phyloP scores from a whole-genome alignment of 1,284 basidiomycete genomes.

The Austroboletus rostrupii region DNA sequence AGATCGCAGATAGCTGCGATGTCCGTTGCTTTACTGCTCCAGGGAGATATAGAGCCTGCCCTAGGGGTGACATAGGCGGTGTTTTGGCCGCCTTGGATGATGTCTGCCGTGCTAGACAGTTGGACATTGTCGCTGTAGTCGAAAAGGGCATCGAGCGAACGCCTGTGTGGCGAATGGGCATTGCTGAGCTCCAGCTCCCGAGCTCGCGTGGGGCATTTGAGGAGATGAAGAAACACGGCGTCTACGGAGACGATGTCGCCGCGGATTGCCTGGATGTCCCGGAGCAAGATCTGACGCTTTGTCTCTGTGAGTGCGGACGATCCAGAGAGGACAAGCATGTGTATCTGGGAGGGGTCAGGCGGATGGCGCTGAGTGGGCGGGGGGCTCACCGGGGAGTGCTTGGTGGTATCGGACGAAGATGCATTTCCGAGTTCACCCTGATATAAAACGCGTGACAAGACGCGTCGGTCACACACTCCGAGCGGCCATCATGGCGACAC shows the following conservation, averaged over 20 bases:
- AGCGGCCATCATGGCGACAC: slow-evolving; percentile 22
- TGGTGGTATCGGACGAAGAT: slow-evolving; percentile 3
- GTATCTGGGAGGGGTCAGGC: slow-evolving; percentile 11
- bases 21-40: slow-evolving; percentile 98
- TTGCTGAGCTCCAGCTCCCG: slow-evolving; percentile 50
- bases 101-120: slow-evolving; percentile 43
- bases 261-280: slow-evolving; percentile 52
- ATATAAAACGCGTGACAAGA: slow-evolving; percentile 21
- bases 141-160: slow-evolving; percentile 73
- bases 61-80: slow-evolving; percentile 78
- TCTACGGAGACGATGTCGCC: slow-evolving; percentile 69
- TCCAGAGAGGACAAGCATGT: slow-evolving; percentile 68
- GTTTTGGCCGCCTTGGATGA: slow-evolving; percentile 40
- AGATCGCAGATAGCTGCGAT: slow-evolving; percentile 89
- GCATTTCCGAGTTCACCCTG: slow-evolving; percentile 1
- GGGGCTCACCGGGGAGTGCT: slow-evolving; percentile 12
- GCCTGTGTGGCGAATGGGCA: slow-evolving; percentile 42
- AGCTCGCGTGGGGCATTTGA: slow-evolving; percentile 55
- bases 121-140: slow-evolving; percentile 80
- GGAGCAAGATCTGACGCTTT: slow-evolving; percentile 70
- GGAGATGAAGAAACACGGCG: slow-evolving; percentile 84
- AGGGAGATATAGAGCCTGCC: slow-evolving; percentile 80
- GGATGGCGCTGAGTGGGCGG: neutral
- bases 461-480: slow-evolving; percentile 15
- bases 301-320: slow-evolving; percentile 69